phyloP scores from a whole-genome alignment of 176 grass and related monocot genomes.

The Tillandsia fasciculata region DNA sequence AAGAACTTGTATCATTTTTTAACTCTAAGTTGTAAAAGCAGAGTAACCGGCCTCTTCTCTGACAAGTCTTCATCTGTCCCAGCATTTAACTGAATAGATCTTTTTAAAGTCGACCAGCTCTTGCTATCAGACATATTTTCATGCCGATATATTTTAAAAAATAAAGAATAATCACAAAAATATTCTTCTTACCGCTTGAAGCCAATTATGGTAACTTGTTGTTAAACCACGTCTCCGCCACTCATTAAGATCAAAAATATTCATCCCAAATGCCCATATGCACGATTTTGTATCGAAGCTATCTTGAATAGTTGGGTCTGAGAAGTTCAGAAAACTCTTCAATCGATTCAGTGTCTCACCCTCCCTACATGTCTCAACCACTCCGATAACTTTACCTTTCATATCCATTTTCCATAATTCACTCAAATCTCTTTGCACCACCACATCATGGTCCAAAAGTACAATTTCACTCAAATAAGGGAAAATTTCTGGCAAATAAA shows the following conservation, averaged over 20 bases:
- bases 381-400: constrained; percentile 62
- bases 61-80: too few relatives aligned
- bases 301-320: constrained; percentile 32
- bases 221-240: constrained; percentile 54
- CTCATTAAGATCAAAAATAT: constrained; percentile 67
- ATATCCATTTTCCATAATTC: constrained; percentile 56
- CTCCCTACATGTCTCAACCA: constrained; percentile 41
- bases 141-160: background rate
- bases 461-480: constrained; percentile 64
- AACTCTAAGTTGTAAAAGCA: too few relatives aligned
- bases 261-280: constrained; percentile 68
- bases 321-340: constrained; percentile 62
- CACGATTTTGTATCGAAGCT: constrained; percentile 60
- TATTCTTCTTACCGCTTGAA: constrained; percentile 43
- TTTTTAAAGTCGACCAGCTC: background rate
- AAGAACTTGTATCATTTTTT: too few relatives aligned
- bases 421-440: constrained; percentile 58
- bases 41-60: too few relatives aligned
- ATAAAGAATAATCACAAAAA: background rate
- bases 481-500: constrained; percentile 88
- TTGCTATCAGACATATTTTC: background rate
- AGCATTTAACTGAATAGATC: too few relatives aligned
- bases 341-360: constrained; percentile 28
- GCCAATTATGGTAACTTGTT: constrained; percentile 48
- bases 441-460: constrained; percentile 89